phyloP scores from a whole-genome alignment of 208 protist genomes.

The Giardia muris region DNA sequence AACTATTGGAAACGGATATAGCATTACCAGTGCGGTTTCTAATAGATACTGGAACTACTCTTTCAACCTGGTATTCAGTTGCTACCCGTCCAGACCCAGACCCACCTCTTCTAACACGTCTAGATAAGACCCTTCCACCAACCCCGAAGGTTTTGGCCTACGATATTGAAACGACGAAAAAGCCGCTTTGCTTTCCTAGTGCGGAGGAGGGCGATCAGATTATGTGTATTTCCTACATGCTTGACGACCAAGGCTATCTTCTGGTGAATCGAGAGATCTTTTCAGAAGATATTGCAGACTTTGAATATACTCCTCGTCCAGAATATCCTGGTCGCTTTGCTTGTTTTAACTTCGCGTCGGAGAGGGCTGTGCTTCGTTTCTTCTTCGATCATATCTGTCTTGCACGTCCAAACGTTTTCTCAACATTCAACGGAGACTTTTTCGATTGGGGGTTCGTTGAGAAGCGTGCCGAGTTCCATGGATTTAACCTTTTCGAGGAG shows the following conservation, averaged over 20 bases:
- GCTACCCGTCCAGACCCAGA: background rate
- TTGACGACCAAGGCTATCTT: constrained; percentile 80
- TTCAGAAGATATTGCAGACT: constrained; percentile 81
- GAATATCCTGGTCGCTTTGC: constrained; percentile 87
- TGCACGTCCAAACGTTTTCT: constrained; percentile 81
- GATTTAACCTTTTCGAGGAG: constrained; percentile 42
- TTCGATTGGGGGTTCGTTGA: constrained; percentile 99
- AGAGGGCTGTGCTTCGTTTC: constrained; percentile 63
- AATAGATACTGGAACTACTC: background rate
- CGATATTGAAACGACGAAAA: constrained; percentile 97
- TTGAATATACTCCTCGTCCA: constrained; percentile 93
- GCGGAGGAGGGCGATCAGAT: constrained; percentile 71
- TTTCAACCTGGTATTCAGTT: background rate
- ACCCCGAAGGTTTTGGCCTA: constrained; percentile 36
- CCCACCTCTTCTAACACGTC: background rate
- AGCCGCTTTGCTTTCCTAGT: constrained; percentile 94
- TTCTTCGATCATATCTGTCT: constrained; percentile 87
- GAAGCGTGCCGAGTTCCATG: constrained; percentile 54
- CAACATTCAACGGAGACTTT: constrained; percentile 99
- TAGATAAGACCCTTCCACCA: constrained; percentile 25
- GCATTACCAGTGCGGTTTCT: background rate
- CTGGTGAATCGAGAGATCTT: constrained; percentile 93
- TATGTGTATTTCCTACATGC: constrained; percentile 99
- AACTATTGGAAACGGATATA: background rate
- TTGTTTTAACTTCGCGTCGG: constrained; percentile 81